Conservation (phyloP, 2,329 filamentous ascomycete species). For the Magnaporthiopsis rhizophila region DNA sequence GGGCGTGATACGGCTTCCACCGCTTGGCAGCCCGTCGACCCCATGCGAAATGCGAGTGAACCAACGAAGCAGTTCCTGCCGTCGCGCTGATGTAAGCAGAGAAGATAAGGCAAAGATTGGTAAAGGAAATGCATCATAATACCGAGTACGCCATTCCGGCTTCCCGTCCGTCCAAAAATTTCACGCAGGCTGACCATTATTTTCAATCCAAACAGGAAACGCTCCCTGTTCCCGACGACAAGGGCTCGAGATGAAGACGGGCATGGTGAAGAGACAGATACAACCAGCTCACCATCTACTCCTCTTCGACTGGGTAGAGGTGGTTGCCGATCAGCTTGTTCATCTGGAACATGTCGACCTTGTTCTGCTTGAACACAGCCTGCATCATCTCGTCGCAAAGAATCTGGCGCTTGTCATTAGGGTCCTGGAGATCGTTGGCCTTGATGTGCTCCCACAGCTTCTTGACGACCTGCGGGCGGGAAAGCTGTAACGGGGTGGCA, state of each 20-base stretch:
- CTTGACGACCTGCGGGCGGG: slow-evolving; percentile 92
- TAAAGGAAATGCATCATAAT: not conserved
- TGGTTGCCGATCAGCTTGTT: slow-evolving; percentile 92
- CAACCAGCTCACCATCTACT: slow-evolving; percentile 4
- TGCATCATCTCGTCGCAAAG: slow-evolving; percentile 86
- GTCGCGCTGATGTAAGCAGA: not conserved
- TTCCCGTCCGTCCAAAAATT: not conserved
- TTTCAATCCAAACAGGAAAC: not conserved
- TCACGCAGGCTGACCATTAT: not conserved
- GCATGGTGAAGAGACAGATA: not conserved
- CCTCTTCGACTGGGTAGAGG: slow-evolving; percentile 77
- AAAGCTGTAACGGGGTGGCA: slow-evolving; percentile 50
- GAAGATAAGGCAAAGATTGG: not conserved
- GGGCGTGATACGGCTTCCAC: not conserved
- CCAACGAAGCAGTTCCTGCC: not conserved
- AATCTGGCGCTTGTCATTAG: slow-evolving; percentile 85
- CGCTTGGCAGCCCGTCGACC: not conserved
- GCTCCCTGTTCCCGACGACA: not conserved
- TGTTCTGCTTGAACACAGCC: slow-evolving; percentile 83
- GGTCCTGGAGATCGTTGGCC: slow-evolving; percentile 78
- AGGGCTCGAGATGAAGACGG: not conserved
- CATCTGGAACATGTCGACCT: slow-evolving; percentile 99
- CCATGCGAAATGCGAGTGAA: not conserved
- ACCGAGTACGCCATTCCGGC: not conserved
- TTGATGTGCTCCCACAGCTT: slow-evolving; percentile 96